phyloP scores from a whole-genome alignment of 495 filamentous ascomycete species.

The Sordaria brevicollis region DNA sequence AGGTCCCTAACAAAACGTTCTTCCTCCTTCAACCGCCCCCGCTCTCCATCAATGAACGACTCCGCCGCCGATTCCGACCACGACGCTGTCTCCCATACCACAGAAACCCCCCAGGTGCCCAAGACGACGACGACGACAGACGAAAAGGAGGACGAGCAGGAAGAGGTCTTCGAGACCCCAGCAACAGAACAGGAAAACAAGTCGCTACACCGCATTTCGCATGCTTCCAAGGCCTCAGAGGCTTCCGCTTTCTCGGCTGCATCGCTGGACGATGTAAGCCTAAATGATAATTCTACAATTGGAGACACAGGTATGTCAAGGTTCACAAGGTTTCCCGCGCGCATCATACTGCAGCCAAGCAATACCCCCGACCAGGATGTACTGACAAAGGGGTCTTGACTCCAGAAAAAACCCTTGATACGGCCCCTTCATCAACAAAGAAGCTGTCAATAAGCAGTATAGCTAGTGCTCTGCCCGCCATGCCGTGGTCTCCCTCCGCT shows the following conservation, averaged over 20 bases:
- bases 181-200: constrained; percentile 13
- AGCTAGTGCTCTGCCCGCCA: constrained; percentile 37
- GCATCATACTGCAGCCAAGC: not conserved
- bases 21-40: constrained; percentile 26
- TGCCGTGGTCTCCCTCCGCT: constrained; percentile 43
- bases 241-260: constrained; percentile 13
- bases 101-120: constrained; percentile 13
- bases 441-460: constrained; percentile 38
- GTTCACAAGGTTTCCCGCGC: too few relatives aligned
- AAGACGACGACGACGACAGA: constrained; percentile 7
- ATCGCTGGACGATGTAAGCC: constrained; percentile 55
- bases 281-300: constrained; percentile 42
- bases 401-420: constrained; percentile 16
- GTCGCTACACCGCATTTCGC: constrained; percentile 53
- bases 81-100: constrained; percentile 13
- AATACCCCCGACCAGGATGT: not conserved
- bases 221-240: constrained; percentile 22
- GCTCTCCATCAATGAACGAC: constrained; percentile 12
- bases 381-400: not conserved
- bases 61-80: constrained; percentile 16
- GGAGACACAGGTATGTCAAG: constrained; percentile 15
- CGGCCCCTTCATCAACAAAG: constrained; percentile 24
- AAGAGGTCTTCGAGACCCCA: not conserved
- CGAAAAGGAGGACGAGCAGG: constrained; percentile 1
- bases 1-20: constrained; percentile 41